Evolutionary conservation across 768 basidiomycete genomes (phyloP), one percentile per base, ranked within the genome.

Genomic region (Leccinum truebloodii): DNA sequence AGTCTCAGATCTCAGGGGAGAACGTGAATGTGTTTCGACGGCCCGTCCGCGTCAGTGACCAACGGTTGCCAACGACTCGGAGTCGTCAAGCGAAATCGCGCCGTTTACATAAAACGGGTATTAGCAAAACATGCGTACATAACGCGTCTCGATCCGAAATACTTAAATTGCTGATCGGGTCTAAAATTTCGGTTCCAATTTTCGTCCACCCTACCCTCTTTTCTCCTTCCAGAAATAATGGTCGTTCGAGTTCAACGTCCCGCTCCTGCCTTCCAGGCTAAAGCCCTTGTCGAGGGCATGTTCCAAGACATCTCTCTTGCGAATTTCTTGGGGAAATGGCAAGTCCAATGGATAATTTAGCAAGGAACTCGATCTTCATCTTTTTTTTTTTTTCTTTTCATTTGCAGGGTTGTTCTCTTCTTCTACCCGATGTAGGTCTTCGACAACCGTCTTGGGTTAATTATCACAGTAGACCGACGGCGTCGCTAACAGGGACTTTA

Each of bases 361-460:
- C 35, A 59, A 1, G 16, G 18, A 59, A 51, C 55, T 39, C 58
- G 30, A 13, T 26, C 34, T 48, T 52, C 30, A 52, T n/a, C 32
- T 37, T 24, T 34, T 41, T 54, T n/a, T 18, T 1, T 28, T 30
- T 18, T 44, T 14, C 9, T n/a, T 58, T 55, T 41, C 49, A 34
- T 28, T 35, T 57, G 18, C 59, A 95, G 94, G 94, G 87, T 95
- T n/a, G 82, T 95, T 37, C 85, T 97, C 18, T 83, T 96, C 75
- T 95, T 96, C 80, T 97, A 97, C 78, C 95, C 95, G 6, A 85
- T 96, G 91, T 93, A 78, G 64, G 88, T 75, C 41, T 64, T 53
- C 41, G 18, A 24, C 0, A 10, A 44, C n/a, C 1, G 6, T n/a
- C 4, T 14, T 20, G n/a, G 26, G n/a, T 5, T 55, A 28, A 32